A percentile compares a stretch with the other conserved stretches of the same genome.
phyloP scores from a whole-genome alignment of 2,329 filamentous ascomycete genomes.

The Fusarium subglutinans region DNA sequence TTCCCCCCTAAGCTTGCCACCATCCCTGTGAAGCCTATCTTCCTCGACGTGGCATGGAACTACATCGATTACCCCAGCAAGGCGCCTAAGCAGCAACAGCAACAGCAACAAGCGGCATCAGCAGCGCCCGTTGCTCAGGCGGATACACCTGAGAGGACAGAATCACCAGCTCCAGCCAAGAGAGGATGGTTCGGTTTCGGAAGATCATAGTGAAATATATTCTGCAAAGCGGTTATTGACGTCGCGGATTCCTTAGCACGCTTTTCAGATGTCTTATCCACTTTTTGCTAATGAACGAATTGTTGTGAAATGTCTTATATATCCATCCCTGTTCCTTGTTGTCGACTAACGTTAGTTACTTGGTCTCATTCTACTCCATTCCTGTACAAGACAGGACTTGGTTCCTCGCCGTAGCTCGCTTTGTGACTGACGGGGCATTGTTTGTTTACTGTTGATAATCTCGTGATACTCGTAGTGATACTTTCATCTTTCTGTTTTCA shows the following conservation, averaged over 20 bases:
- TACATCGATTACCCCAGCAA: conserved; percentile 91
- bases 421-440: conserved; percentile 10
- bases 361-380: conserved; percentile 33
- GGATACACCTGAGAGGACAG: conserved; percentile 40
- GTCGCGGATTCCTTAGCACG: conserved; percentile 14
- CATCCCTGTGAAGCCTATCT: conserved; percentile 92
- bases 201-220: conserved; percentile 50
- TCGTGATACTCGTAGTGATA: not conserved
- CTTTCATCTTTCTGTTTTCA: not conserved
- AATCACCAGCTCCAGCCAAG: conserved; percentile 57
- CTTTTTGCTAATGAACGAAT: not conserved
- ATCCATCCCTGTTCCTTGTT: conserved; percentile 21
- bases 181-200: conserved; percentile 83
- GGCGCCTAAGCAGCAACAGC: conserved; percentile 35
- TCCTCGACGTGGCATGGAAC: conserved; percentile 97
- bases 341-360: conserved; percentile 23
- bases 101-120: conserved; percentile 7
- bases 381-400: conserved; percentile 25
- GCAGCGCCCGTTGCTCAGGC: conserved; percentile 36
- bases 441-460: conserved; percentile 27
- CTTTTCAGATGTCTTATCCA: not conserved
- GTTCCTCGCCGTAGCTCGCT: not conserved
- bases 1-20: conserved; percentile 86
- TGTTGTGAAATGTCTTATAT: conserved; percentile 24
- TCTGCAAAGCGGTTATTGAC: conserved; percentile 21